Evolutionary conservation across 495 filamentous ascomycete genomes (phyloP), one percentile per base, ranked within the genome.

Genomic region (Penicillium canescens): DNA sequence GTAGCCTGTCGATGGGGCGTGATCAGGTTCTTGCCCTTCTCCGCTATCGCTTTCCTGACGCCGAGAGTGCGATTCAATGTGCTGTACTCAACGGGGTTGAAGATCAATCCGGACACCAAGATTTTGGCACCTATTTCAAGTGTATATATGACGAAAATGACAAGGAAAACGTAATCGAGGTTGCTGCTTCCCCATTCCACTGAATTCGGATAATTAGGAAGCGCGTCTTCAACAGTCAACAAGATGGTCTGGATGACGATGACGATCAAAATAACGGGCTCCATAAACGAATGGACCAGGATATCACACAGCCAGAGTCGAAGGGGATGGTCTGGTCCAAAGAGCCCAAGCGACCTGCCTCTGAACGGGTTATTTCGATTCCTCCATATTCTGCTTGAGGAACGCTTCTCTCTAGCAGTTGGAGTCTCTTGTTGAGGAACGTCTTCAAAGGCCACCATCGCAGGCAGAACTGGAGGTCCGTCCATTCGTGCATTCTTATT

Each of bases 241-340:
- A 99, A 76, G 43, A 98, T 76, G 0, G 91, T 89, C 70, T 99
- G 94, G 14, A 93, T 71, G 9, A 99, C 67, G 58, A 99, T 98
- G 43, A 99, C 72, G 18, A 95, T 57, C 49, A 98, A 73, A 46
- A 99, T 92, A 48, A 89, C 74, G 1, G 93, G 91, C 71, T 98
- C 94, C 26, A 88, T 92, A 52, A 86, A 84, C 5, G 91, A 86
- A 65, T 95, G 87, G 16, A 97, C 89, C n/a, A 99, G 75, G 7
- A 97, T 54, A 67, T 96, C 89, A 64, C 92, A 96, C 5, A 98
- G 73, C 65, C 79, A 78, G 44, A 86, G 76, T 46, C 94, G 82
- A 24, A 98, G 54, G 48, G 78, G 78, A 59, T 87, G 94, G 18
- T 92, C 83, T 0, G 91, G 86, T 7, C 86, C 78, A 59, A 98